Evolutionary conservation across 2,329 filamentous ascomycete genomes (phyloP), one percentile per base, ranked within the genome.

Genomic region (Diplodia seriata): DNA sequence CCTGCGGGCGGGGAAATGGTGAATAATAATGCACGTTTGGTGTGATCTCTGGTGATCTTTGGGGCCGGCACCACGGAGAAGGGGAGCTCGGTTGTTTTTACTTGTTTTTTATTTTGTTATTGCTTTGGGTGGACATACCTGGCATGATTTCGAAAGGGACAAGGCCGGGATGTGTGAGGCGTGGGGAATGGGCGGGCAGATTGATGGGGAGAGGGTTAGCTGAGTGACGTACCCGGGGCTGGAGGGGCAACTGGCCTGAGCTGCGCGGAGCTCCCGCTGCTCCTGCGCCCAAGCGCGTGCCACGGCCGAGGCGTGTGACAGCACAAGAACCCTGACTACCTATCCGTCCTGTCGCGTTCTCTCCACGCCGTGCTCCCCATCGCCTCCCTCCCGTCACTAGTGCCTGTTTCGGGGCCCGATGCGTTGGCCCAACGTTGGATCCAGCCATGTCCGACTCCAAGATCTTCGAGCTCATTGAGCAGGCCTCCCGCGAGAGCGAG

Each of bases 1-100:
- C 79, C 79, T 49, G 78, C 6, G 40, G 11, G 40, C 23, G 9
- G 33, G 8, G 4, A n/a, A 23, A 40, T 20, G 36, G 40, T 57
- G 50, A 56, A 33, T 40, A n/a, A 20, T 66, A 15, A 56, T 23
- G 18, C n/a, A 23, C 20, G 20, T 23, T 11, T 40, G 54, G 64
- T 50, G 50, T 66, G 49, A 47, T 56, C 23, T 55, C 54, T 55
- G 63, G 54, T 55, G 63, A 66, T 20, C 23, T 36, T 43, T 4
- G 36, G 43, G 18, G 38, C 43, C 26, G 20, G 59, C 26, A 33
- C 43, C 15, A 26, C 12, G 40, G 38, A 4, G 23, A 3, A 23
- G 43, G 20, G 36, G 11, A 4, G 36, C 36, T 38, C 36, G 7
- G 36, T 11, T 38, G 33, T 36, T 36, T 11, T 11, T 26, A 4